These are phyloP conservation scores for Tagetes patula DNA, from an alignment of 129 eudicot species.

Conservation along the genomic window DNA sequence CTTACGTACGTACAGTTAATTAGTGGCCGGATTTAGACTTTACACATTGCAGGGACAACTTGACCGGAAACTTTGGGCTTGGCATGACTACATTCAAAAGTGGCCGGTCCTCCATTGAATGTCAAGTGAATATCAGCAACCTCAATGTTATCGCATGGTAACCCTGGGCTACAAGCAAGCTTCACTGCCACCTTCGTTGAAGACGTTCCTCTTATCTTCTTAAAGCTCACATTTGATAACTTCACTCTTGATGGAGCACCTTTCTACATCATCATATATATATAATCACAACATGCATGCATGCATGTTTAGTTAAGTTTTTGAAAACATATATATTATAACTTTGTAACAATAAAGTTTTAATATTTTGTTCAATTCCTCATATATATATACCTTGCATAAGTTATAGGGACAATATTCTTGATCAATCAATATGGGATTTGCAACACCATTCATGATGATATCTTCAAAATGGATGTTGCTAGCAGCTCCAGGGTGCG, in stretches of 20 bases:
- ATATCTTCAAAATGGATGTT: constrained; percentile 55
- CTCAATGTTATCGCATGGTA: constrained; percentile 42
- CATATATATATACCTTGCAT: constrained; percentile 22
- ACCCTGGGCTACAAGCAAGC: constrained; percentile 47
- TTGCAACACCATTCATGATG: constrained; percentile 37
- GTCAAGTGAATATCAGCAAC: constrained; percentile 45
- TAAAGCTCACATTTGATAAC: constrained; percentile 52
- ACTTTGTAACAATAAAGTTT: no score
- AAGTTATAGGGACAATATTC: constrained; percentile 40
- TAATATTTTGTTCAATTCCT: no score
- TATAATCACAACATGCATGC: no score
- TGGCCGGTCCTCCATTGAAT: constrained; percentile 42
- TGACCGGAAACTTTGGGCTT: constrained; percentile 38
- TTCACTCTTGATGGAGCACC: constrained; percentile 55
- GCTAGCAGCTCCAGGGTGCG: constrained; percentile 15
- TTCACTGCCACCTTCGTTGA: constrained; percentile 33
- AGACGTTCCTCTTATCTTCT: constrained; percentile 60
- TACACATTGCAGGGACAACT: constrained; percentile 34
- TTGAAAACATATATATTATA: no score
- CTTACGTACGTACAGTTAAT: no score
- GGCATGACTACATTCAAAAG: constrained; percentile 41
- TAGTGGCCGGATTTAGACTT: background rate
- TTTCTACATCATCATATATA: constrained; percentile 19
- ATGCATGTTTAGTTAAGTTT: no score
- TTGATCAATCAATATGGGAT: constrained; percentile 54